Evolutionary conservation across 345 rosid genomes (phyloP).

Genomic region (Diplotaxis tenuifolia): DNA sequence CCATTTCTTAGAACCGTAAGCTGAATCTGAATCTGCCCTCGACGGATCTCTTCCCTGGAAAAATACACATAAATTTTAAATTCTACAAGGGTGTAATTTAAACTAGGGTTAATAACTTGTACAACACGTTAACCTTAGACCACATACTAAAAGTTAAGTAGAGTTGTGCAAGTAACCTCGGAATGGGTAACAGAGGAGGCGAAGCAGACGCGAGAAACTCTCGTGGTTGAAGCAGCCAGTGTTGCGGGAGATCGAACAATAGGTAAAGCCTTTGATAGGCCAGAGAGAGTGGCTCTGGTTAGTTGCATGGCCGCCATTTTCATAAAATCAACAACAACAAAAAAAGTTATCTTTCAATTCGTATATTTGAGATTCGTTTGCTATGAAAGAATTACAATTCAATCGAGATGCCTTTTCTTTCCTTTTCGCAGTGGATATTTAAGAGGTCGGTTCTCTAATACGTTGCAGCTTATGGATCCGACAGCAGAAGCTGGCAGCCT

Average conservation of each 20-base stretch:
- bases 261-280: conserved; percentile 29
- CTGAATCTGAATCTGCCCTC: conserved; percentile 5
- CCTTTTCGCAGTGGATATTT: not conserved
- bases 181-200: conserved; percentile 32
- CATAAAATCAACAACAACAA: conserved; percentile 13
- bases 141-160: not conserved
- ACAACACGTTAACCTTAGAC: conserved; percentile 9
- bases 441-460: conserved; percentile 15
- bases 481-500: conserved; percentile 10
- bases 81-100: not conserved
- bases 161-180: conserved; percentile 20
- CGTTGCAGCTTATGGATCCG: conserved; percentile 22
- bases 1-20: conserved; percentile 34
- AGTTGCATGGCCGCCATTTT: conserved; percentile 34
- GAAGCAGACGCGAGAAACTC: conserved; percentile 31
- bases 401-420: conserved; percentile 6
- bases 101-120: not conserved
- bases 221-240: conserved; percentile 3
- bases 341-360: not conserved
- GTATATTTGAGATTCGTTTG: not conserved
- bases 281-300: conserved; percentile 25
- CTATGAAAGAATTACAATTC: not conserved
- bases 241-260: conserved; percentile 10
- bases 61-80: not conserved
- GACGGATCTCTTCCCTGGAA: conserved; percentile 30